A percentile compares a stretch with the other conserved stretches of the same genome.
These are phyloP conservation scores for Grigorovia humatica DNA, from an alignment of 805 yeast species.

Conservation along the genomic window DNA sequence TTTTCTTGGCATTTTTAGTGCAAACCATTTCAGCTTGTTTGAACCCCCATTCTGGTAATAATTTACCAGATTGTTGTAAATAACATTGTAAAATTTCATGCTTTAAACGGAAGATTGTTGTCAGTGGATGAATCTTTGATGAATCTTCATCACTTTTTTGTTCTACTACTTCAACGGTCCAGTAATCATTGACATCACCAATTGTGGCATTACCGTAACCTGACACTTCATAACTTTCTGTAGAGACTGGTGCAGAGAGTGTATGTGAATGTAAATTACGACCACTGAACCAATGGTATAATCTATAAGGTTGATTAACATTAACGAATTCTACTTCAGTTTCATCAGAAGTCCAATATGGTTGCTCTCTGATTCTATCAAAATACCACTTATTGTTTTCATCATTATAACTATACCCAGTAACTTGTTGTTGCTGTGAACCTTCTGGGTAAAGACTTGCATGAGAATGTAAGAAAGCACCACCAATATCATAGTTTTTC, in stretches of 20 bases:
- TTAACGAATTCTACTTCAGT: constrained; percentile 32
- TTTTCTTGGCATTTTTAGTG: constrained; percentile 45
- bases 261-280: constrained; percentile 77
- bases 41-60: constrained; percentile 77
- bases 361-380: constrained; percentile 43
- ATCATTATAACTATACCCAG: constrained; percentile 87
- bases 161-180: constrained; percentile 76
- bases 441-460: constrained; percentile 81
- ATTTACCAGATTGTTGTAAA: constrained; percentile 59
- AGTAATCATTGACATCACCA: constrained; percentile 79
- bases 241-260: constrained; percentile 64
- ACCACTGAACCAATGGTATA: constrained; percentile 61
- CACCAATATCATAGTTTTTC: constrained; percentile 62
- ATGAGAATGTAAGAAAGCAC: constrained; percentile 81
- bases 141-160: constrained; percentile 46
- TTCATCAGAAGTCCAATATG: constrained; percentile 20
- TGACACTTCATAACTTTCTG: constrained; percentile 67
- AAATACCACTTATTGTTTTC: constrained; percentile 73
- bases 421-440: constrained; percentile 86
- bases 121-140: constrained; percentile 56
- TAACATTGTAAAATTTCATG: constrained; percentile 62
- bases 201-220: constrained; percentile 66
- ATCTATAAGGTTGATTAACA: constrained; percentile 59
- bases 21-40: constrained; percentile 76
- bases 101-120: constrained; percentile 60